phyloP scores from a whole-genome alignment of 108 stramenopile species.

The Fragilaria crotonensis region DNA sequence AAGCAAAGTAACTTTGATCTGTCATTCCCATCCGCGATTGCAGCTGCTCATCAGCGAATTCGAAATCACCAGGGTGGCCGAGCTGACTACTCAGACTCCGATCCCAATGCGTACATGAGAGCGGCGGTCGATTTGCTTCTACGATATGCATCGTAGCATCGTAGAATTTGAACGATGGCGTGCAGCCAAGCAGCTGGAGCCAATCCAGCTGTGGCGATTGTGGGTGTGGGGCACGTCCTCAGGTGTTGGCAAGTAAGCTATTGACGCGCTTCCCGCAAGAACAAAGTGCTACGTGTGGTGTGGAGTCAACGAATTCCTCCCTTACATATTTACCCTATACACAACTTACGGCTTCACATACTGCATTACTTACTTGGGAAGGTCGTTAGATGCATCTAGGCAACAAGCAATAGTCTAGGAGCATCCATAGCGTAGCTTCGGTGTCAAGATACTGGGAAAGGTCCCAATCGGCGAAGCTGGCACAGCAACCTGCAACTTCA shows the following conservation, averaged over 20 bases:
- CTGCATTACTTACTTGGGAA: no score
- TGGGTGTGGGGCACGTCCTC: no score
- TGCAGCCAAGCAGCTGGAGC: no score
- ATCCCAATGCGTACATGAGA: background rate
- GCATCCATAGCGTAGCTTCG: conserved; percentile 61
- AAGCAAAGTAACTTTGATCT: background rate
- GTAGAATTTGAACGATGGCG: no score
- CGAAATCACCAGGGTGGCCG: background rate
- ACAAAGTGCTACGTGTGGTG: no score
- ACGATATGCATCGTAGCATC: background rate
- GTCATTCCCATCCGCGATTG: background rate
- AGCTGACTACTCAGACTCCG: background rate
- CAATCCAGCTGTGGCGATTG: no score
- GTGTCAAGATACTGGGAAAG: conserved; percentile 55
- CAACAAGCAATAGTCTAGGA: conserved; percentile 73
- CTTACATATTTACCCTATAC: no score
- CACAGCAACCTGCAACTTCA: conserved; percentile 14
- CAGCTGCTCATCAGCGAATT: background rate
- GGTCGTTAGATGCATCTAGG: conserved; percentile 14
- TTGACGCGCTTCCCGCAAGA: no score
- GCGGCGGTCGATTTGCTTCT: background rate
- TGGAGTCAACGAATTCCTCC: no score
- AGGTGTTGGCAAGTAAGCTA: no score
- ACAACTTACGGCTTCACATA: no score
- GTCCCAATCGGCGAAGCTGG: conserved; percentile 40